Evolutionary conservation across 1,139 yeast species (phyloP).

Genomic region (Geotrichum restrictum): DNA sequence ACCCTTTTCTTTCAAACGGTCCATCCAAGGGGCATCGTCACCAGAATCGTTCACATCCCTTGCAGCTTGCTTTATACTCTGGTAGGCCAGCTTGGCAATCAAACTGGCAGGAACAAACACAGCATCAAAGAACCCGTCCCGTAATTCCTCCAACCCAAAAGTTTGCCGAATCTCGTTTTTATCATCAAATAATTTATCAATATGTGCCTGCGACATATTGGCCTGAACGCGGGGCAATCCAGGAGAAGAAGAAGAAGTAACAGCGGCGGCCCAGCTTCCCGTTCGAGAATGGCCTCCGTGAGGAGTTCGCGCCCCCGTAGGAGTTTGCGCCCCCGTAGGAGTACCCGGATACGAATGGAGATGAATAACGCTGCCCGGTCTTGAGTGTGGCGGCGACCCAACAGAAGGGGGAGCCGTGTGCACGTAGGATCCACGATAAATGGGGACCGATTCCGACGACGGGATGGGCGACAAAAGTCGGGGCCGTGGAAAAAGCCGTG

Average conservation of each 20-base stretch:
- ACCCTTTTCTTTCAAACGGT: background rate
- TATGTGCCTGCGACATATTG: slow-evolving; percentile 7
- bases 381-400: slow-evolving; percentile 9
- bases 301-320: background rate
- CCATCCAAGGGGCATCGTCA: background rate
- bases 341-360: background rate
- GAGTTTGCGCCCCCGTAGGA: background rate
- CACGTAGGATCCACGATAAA: slow-evolving; percentile 28
- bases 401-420: background rate
- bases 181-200: slow-evolving; percentile 6
- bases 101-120: slow-evolving; percentile 39
- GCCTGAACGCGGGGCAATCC: slow-evolving; percentile 1
- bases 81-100: slow-evolving; percentile 25
- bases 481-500: slow-evolving; percentile 3
- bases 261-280: background rate
- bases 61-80: slow-evolving; percentile 12
- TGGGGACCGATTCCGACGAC: slow-evolving; percentile 22
- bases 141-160: slow-evolving; percentile 43
- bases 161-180: slow-evolving; percentile 7
- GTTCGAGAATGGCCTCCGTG: slow-evolving; percentile 7
- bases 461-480: slow-evolving; percentile 16
- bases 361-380: slow-evolving; percentile 10
- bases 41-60: background rate
- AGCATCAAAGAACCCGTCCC: slow-evolving; percentile 51
- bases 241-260: background rate